Evolutionary conservation across 179 eudicot species (phyloP).

Genomic region (Carnegiea gigantea): DNA sequence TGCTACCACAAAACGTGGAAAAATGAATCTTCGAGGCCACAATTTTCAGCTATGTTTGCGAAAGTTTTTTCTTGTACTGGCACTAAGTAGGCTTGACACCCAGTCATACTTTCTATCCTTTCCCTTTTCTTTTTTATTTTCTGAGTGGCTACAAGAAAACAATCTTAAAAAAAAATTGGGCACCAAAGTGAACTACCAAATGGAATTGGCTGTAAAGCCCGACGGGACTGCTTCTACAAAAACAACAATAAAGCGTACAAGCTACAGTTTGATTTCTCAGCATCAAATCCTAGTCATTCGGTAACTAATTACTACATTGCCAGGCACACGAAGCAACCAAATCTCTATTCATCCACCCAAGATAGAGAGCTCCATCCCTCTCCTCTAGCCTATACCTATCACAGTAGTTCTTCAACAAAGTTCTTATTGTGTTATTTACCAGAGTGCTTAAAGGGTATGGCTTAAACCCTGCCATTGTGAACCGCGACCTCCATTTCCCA

Average conservation of each 20-base stretch:
- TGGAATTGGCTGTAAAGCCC: not conserved
- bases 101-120: too few relatives aligned
- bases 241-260: slow-evolving; percentile 9
- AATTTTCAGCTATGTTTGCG: too few relatives aligned
- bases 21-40: too few relatives aligned
- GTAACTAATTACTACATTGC: slow-evolving; percentile 45
- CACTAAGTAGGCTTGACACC: too few relatives aligned
- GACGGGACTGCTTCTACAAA: not conserved
- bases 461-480: slow-evolving; percentile 76
- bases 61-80: too few relatives aligned
- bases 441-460: slow-evolving; percentile 66
- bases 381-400: slow-evolving; percentile 67
- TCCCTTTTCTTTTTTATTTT: too few relatives aligned
- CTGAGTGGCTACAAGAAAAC: too few relatives aligned
- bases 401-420: slow-evolving; percentile 57
- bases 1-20: too few relatives aligned
- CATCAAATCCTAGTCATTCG: slow-evolving; percentile 4
- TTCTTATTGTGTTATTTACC: slow-evolving; percentile 73
- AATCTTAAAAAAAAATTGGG: not conserved
- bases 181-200: not conserved
- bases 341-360: slow-evolving; percentile 85
- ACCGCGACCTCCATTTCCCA: slow-evolving; percentile 76
- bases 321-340: slow-evolving; percentile 86
- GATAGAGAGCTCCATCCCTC: slow-evolving; percentile 78
- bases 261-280: slow-evolving; percentile 12